These are phyloP conservation scores for Chaetoscypha palmicola DNA, from an alignment of 2,329 filamentous ascomycete species.

Conservation along the genomic window DNA sequence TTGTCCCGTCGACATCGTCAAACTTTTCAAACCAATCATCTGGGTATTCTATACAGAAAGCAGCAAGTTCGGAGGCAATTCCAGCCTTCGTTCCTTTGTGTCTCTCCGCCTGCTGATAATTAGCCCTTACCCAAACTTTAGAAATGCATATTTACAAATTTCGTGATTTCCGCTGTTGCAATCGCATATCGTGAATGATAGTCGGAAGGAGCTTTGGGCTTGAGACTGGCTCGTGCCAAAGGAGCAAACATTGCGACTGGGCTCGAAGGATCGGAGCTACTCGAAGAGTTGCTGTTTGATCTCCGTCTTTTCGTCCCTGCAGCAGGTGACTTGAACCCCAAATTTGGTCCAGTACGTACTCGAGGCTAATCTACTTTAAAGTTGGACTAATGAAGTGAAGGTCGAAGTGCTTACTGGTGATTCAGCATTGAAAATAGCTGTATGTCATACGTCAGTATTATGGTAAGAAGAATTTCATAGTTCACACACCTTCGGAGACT, in stretches of 20 bases:
- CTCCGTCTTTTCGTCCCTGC: background rate
- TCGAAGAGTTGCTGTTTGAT: constrained; percentile 2
- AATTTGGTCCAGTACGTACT: background rate
- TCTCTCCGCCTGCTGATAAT: background rate
- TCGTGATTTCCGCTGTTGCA: background rate
- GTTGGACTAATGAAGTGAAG: background rate
- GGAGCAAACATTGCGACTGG: background rate
- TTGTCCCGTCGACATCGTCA: background rate
- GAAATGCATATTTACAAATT: background rate
- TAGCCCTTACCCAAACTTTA: too few species aligned
- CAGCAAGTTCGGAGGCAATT: too few species aligned
- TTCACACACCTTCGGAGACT: constrained; percentile 3
- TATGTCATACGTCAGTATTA: background rate
- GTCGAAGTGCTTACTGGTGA: background rate
- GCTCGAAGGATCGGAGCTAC: constrained; percentile 2
- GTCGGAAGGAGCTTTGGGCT: too few species aligned
- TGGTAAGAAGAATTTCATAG: background rate
- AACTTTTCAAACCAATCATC: background rate
- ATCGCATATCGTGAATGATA: too few species aligned
- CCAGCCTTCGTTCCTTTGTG: background rate
- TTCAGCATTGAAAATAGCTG: background rate
- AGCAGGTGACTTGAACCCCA: background rate
- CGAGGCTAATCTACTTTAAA: background rate
- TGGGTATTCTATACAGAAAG: background rate
- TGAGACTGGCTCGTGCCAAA: background rate